phyloP scores from a whole-genome alignment of 768 basidiomycete genomes.

The Lyophyllum decastes region DNA sequence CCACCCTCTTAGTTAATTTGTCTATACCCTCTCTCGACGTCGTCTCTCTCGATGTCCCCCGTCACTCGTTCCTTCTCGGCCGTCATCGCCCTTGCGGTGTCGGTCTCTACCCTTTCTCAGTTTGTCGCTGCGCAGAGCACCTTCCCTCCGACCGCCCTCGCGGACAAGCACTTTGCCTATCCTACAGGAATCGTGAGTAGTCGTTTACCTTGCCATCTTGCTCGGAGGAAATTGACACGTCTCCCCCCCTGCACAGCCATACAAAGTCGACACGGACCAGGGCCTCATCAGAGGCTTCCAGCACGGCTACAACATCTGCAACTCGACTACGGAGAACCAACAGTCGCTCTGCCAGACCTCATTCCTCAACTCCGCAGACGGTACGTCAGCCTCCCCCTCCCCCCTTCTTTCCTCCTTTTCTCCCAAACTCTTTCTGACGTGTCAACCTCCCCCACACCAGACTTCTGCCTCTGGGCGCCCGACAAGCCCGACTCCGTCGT shows the following conservation, averaged over 20 bases:
- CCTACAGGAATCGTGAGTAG: conserved; percentile 46
- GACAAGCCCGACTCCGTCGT: conserved; percentile 51
- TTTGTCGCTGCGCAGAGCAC: conserved; percentile 32
- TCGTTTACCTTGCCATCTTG: neutral
- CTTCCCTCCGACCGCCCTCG: conserved; percentile 48
- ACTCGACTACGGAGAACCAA: conserved; percentile 63
- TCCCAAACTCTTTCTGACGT: neutral
- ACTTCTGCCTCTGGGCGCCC: conserved; percentile 72
- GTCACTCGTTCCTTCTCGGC: conserved; percentile 38
- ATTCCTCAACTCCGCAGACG: conserved; percentile 56
- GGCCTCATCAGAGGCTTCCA: conserved; percentile 42
- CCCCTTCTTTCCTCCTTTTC: no score
- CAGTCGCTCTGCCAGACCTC: conserved; percentile 63
- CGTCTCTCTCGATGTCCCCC: conserved; percentile 40
- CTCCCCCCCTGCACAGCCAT: conserved; percentile 24
- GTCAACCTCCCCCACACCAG: conserved; percentile 30
- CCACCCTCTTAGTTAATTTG: neutral
- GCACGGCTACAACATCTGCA: conserved; percentile 67
- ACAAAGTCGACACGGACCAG: conserved; percentile 38
- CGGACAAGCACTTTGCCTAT: conserved; percentile 44
- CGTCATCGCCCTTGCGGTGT: conserved; percentile 28
- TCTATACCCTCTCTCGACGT: conserved; percentile 7
- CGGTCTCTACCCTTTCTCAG: conserved; percentile 23
- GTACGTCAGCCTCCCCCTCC: conserved; percentile 27
- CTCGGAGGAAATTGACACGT: neutral